These are phyloP conservation scores for Rhodamnia rubescens DNA, from an alignment of 345 rosid genomes.

Conservation along the genomic window DNA sequence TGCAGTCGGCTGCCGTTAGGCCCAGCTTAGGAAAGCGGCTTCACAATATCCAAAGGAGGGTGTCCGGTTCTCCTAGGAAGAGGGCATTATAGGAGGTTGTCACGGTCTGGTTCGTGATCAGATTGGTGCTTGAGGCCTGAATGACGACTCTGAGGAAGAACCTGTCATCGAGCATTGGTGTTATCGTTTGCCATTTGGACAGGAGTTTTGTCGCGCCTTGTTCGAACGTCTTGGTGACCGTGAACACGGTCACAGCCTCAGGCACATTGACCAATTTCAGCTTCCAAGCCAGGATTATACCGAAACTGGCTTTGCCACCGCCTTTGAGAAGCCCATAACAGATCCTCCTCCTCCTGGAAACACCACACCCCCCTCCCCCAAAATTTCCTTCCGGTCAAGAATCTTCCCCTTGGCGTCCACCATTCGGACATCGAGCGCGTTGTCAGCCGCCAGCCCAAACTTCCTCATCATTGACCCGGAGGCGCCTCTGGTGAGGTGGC, in stretches of 20 bases:
- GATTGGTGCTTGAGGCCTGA: constrained; percentile 7
- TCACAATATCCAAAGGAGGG: constrained; percentile 24
- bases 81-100: constrained; percentile 9
- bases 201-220: constrained; percentile 34
- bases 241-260: constrained; percentile 39
- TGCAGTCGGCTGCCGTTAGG: constrained; percentile 27
- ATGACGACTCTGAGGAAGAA: constrained; percentile 44
- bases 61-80: constrained; percentile 27
- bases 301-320: constrained; percentile 61
- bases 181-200: constrained; percentile 37
- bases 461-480: constrained; percentile 64
- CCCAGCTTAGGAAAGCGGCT: constrained; percentile 47
- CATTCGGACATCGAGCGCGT: constrained; percentile 57
- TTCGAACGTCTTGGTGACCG: constrained; percentile 35
- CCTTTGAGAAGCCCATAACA: constrained; percentile 62
- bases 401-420: constrained; percentile 39
- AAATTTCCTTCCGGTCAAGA: constrained; percentile 36
- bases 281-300: constrained; percentile 46
- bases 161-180: constrained; percentile 33
- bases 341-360: constrained; percentile 63
- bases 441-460: constrained; percentile 63
- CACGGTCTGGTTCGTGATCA: constrained; percentile 14
- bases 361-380: too few relatives aligned
- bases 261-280: constrained; percentile 54
- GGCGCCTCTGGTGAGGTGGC: constrained; percentile 52